Conservation (phyloP, 768 basidiomycete genomes). For the Chlorophyllum brunneum region DNA sequence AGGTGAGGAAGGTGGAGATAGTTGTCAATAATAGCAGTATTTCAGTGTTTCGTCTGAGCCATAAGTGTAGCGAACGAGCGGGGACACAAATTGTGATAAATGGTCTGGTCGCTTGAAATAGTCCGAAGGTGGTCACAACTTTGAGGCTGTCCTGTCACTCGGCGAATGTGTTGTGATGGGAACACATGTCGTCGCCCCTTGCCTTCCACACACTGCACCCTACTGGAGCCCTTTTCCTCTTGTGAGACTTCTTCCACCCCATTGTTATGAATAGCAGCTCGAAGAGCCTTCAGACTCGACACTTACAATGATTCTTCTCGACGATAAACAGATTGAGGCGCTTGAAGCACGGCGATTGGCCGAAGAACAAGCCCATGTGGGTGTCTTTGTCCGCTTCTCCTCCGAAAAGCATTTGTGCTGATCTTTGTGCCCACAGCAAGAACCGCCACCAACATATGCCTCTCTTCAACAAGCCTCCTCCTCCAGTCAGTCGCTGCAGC, state of each 20-base stretch:
- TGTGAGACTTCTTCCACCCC: not conserved
- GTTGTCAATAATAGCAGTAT: no score
- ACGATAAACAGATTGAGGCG: constrained; percentile 26
- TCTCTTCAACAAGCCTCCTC: constrained; percentile 18
- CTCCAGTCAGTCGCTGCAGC: constrained; percentile 3
- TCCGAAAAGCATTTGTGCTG: not conserved
- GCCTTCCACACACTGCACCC: not conserved
- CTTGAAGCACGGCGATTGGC: constrained; percentile 21
- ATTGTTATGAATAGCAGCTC: constrained; percentile 8
- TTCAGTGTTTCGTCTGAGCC: no score
- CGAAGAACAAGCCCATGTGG: constrained; percentile 22
- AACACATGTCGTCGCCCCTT: not conserved
- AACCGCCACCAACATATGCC: constrained; percentile 30
- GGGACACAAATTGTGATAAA: not conserved
- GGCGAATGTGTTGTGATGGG: constrained; percentile 1
- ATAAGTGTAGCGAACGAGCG: not conserved
- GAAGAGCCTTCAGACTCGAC: not conserved
- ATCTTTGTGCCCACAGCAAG: constrained; percentile 16
- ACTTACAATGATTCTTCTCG: constrained; percentile 21
- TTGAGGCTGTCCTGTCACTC: constrained; percentile 5
- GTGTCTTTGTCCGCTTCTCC: not conserved
- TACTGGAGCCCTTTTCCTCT: not conserved
- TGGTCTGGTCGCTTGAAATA: not conserved
- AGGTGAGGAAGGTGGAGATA: no score
- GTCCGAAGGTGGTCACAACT: not conserved